These are phyloP conservation scores for Selaginella tamariscina DNA, from an alignment of 75 land plant species.

Conservation along the genomic window DNA sequence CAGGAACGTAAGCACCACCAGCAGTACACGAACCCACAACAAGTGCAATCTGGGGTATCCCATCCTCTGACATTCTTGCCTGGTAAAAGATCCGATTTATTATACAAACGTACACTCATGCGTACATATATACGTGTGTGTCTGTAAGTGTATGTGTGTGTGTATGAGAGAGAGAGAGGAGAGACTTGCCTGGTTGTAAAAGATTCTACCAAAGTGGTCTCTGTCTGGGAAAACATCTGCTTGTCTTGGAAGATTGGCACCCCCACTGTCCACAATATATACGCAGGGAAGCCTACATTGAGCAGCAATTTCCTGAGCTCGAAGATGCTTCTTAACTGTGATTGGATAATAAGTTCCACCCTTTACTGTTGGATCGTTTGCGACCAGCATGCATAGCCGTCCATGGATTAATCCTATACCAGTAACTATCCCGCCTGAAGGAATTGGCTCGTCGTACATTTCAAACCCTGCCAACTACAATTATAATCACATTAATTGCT, in stretches of 20 bases:
- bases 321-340: constrained; percentile 89
- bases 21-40: constrained; percentile 98
- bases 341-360: constrained; percentile 99
- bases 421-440: constrained; percentile 88
- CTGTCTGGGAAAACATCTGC: constrained; percentile 95
- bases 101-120: no score
- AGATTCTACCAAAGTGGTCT: constrained; percentile 94
- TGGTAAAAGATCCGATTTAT: no score
- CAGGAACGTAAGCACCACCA: constrained; percentile 99
- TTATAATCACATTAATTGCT: constrained; percentile 1
- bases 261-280: constrained; percentile 98
- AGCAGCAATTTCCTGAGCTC: constrained; percentile 95
- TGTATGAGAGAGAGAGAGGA: no score
- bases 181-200: constrained; percentile 96
- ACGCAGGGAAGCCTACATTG: constrained; percentile 77
- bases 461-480: constrained; percentile 97
- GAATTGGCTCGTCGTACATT: constrained; percentile 66
- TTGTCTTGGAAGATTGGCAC: constrained; percentile 94
- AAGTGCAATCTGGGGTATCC: constrained; percentile 91
- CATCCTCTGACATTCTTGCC: constrained; percentile 79
- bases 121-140: no score
- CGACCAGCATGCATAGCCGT: constrained; percentile 81
- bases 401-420: constrained; percentile 89
- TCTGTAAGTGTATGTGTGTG: no score
- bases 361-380: constrained; percentile 95